Evolutionary conservation across 2,329 filamentous ascomycete species (phyloP).

Genomic region (Hawksworthiomyces lignivorus): DNA sequence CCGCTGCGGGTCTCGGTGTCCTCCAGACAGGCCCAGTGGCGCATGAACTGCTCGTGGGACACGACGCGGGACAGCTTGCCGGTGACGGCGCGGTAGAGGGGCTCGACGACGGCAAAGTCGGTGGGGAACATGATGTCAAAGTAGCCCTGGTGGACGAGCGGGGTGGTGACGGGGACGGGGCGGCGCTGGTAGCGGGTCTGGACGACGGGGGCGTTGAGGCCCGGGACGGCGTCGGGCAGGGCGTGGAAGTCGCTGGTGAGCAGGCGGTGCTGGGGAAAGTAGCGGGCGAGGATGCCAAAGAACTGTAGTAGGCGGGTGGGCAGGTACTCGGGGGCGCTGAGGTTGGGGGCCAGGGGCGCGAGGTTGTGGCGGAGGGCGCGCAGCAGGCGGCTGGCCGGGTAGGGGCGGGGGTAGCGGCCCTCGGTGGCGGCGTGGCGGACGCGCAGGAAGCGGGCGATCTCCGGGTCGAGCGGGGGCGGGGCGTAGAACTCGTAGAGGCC

Average conservation of each 20-base stretch:
- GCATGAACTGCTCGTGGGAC: constrained; percentile 86
- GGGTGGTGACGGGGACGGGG: constrained; percentile 84
- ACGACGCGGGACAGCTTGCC: constrained; percentile 81
- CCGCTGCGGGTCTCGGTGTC: constrained; percentile 83
- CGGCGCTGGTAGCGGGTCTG: constrained; percentile 85
- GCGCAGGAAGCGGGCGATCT: constrained; percentile 73
- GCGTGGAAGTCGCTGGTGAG: constrained; percentile 85
- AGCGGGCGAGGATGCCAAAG: constrained; percentile 80
- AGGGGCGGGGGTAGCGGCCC: constrained; percentile 56
- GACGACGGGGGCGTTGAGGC: constrained; percentile 88
- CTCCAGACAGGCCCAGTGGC: constrained; percentile 80
- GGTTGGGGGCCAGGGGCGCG: constrained; percentile 59
- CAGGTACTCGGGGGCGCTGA: constrained; percentile 83
- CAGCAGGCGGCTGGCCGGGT: constrained; percentile 43
- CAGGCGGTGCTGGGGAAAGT: constrained; percentile 85
- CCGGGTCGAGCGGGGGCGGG: constrained; percentile 68
- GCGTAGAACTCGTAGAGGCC: constrained; percentile 96
- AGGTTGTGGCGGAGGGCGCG: constrained; percentile 55
- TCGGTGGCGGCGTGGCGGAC: constrained; percentile 72
- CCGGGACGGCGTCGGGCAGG: constrained; percentile 73
- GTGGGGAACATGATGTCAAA: constrained; percentile 99
- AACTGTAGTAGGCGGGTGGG: constrained; percentile 94
- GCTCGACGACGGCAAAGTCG: constrained; percentile 83
- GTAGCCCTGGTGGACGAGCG: constrained; percentile 93
- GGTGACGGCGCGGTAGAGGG: constrained; percentile 86